These are phyloP conservation scores for Wickerhamomyces kurtzmanii DNA, from an alignment of 805 yeast species.

Conservation along the genomic window DNA sequence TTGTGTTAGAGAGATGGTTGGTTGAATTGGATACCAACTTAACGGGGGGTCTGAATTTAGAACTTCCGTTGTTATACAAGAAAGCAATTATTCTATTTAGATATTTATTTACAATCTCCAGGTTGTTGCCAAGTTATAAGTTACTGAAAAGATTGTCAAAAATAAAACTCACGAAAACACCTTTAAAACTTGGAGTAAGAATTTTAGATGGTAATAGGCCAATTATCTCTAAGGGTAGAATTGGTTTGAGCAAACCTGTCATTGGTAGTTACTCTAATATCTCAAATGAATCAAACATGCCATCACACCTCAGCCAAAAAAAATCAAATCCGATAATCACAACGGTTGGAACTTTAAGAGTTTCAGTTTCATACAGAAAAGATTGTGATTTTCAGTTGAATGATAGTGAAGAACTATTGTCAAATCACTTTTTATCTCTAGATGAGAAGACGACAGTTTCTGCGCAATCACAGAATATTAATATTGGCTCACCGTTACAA, in stretches of 20 bases:
- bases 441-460: conserved; percentile 24
- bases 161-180: conserved; percentile 24
- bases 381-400: conserved; percentile 59
- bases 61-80: conserved; percentile 62
- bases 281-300: conserved; percentile 22
- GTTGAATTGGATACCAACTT: conserved; percentile 59
- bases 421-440: conserved; percentile 43
- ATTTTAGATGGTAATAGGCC: conserved; percentile 71
- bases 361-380: conserved; percentile 72
- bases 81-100: conserved; percentile 68
- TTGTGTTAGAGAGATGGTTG: conserved; percentile 93
- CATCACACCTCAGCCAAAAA: conserved; percentile 45
- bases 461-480: too few species aligned
- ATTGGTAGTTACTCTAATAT: conserved; percentile 25
- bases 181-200: conserved; percentile 45
- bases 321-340: conserved; percentile 66
- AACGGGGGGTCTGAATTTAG: conserved; percentile 27
- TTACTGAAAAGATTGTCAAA: conserved; percentile 35
- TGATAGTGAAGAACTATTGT: conserved; percentile 55
- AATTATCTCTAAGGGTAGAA: conserved; percentile 71
- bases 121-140: conserved; percentile 65
- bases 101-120: conserved; percentile 53
- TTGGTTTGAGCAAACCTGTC: conserved; percentile 70
- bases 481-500: too few species aligned
- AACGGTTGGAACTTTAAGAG: conserved; percentile 59